Base-by-base conservation (phyloP, 1,284 basidiomycete genomes). In the Tylopilus sp. region DNA sequence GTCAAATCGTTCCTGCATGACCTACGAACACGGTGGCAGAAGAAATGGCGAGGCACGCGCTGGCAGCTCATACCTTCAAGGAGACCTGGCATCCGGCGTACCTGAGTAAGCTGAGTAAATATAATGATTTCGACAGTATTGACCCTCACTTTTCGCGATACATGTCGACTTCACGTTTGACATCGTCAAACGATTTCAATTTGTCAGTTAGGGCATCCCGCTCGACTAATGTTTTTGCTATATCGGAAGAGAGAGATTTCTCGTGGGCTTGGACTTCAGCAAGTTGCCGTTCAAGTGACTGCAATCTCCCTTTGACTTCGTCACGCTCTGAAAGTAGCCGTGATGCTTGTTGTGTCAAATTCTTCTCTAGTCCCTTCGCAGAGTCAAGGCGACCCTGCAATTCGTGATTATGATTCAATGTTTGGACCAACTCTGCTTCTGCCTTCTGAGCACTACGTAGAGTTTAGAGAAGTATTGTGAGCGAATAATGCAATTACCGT, bases 1-100 rank as follows among this genome's bases (percentile, higher is more conserved):
- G 15, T 82, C 80, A 48, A 78, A 78, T n/a, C 79, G 72, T 48
- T 84, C 80, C 59, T 82, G 79, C 8, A 84, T 66, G 21, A 72
- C 64, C 76, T 82, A 55, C 15, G 18, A 39, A 21, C 6, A 16
- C 28, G 11, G 7, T 55, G 29, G 23, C n/a, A 45, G 48, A 19
- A 35, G 41, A 46, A 18, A 19, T 25, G 2, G 31, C 2, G 15
- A 9, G 21, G 19, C 6, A 37, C 25, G n/a, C 13, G 37, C 12
- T 28, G 4, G 11, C 13, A 30, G 42, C 8, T n/a, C 55, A 4
- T 50, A 65, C 69, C 57, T 64, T 59, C 64, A 57, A 28, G 57
- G 55, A 47, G 68, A 69, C 36, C 54, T 59, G 58, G 72, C 69
- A 48, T 64, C 65, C 52, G 49, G 59, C 15, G 19, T 45, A 50